Percentiles rank a stretch among this genome's conserved stretches.
Conservation (phyloP, 1,139 yeast species). For the Kodamaea ohmeri region DNA sequence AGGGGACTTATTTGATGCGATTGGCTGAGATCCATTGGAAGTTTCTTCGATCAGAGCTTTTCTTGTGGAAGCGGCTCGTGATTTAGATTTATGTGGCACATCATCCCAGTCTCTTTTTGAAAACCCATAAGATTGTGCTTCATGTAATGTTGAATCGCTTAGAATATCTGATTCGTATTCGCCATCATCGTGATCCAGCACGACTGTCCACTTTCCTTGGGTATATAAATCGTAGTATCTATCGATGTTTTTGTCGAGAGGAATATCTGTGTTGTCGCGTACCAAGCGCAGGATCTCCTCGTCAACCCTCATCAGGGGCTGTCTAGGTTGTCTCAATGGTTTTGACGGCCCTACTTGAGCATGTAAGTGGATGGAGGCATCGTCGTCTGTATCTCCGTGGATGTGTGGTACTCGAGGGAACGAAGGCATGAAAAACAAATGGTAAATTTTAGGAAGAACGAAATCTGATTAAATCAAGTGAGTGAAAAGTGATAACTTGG, state of each 20-base stretch:
- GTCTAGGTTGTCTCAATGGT: conserved; percentile 27
- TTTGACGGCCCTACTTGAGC: conserved; percentile 39
- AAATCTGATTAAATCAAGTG: not conserved
- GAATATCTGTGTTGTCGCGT: conserved; percentile 10
- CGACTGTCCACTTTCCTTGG: conserved; percentile 11
- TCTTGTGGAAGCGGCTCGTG: too few species aligned
- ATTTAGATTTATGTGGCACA: too few species aligned
- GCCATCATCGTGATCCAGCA: conserved; percentile 6
- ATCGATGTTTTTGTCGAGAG: conserved; percentile 13
- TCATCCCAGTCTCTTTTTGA: too few species aligned
- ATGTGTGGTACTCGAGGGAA: conserved; percentile 39
- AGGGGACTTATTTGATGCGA: too few species aligned
- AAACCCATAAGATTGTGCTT: too few species aligned
- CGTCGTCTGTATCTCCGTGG: conserved; percentile 45
- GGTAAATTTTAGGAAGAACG: not conserved
- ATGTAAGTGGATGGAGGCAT: conserved; percentile 41
- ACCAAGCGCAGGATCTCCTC: conserved; percentile 16
- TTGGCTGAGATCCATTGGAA: too few species aligned
- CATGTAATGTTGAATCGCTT: not conserved
- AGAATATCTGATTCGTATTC: not conserved
- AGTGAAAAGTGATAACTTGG: not conserved
- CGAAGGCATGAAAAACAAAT: conserved; percentile 22
- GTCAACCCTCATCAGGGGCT: conserved; percentile 13
- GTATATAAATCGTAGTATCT: conserved; percentile 14
- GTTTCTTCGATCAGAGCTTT: too few species aligned